These are phyloP conservation scores for Chaetomium globosum DNA, from an alignment of 2,329 filamentous ascomycete genomes.

Conservation along the genomic window DNA sequence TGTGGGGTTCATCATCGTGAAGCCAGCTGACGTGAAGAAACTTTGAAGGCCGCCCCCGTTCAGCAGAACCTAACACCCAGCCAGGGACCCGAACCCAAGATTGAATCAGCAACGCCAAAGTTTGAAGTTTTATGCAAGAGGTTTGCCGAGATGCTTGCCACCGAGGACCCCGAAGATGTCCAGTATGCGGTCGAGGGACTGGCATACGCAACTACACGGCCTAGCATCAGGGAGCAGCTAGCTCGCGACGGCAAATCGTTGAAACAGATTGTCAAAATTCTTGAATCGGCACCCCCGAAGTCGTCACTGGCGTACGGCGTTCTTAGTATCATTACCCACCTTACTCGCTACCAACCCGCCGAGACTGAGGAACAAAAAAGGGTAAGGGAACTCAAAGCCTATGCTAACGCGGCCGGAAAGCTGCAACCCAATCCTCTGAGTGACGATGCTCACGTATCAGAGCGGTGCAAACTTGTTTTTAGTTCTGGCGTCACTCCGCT, in stretches of 20 bases:
- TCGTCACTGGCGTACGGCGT: slow-evolving; percentile 80
- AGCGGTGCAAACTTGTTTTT: slow-evolving; percentile 76
- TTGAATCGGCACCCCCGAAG: slow-evolving; percentile 61
- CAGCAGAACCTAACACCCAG: slow-evolving; percentile 42
- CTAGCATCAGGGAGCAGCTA: slow-evolving; percentile 81
- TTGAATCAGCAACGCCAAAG: slow-evolving; percentile 59
- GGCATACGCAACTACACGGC: slow-evolving; percentile 85
- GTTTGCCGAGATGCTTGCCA: slow-evolving; percentile 68
- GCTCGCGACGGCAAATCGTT: slow-evolving; percentile 70
- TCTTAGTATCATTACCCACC: slow-evolving; percentile 80
- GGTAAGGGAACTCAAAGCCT: slow-evolving; percentile 88
- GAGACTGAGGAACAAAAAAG: slow-evolving; percentile 90
- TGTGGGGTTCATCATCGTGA: neutral
- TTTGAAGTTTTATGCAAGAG: slow-evolving; percentile 67
- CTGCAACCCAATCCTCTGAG: slow-evolving; percentile 67
- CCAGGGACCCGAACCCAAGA: slow-evolving; percentile 44
- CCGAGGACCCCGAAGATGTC: slow-evolving; percentile 59
- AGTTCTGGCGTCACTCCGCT: slow-evolving; percentile 76
- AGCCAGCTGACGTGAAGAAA: slow-evolving; percentile 51
- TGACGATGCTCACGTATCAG: slow-evolving; percentile 72
- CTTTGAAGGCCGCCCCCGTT: slow-evolving; percentile 59
- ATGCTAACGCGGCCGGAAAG: slow-evolving; percentile 80
- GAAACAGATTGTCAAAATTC: slow-evolving; percentile 65
- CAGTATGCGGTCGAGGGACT: slow-evolving; percentile 84
- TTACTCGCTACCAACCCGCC: slow-evolving; percentile 77